A percentile compares a stretch with the other conserved stretches of the same genome.
These are phyloP conservation scores for Lagenidium giganteum DNA, from an alignment of 352 stramenopile species.

Conservation along the genomic window DNA sequence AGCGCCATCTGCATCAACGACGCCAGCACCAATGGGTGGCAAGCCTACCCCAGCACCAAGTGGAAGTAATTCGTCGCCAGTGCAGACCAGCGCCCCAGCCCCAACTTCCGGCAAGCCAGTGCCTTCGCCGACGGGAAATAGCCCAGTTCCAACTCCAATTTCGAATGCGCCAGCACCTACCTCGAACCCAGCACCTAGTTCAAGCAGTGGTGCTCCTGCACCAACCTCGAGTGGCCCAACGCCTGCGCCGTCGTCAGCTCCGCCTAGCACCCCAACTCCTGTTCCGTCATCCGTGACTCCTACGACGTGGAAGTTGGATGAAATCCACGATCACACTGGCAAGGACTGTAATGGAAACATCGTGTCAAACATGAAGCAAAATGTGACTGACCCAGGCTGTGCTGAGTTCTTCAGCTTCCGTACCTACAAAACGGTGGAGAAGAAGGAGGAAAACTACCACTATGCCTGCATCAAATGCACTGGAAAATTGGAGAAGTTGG, in stretches of 20 bases:
- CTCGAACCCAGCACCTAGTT: too few species aligned
- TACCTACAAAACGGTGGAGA: not conserved
- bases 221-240: not conserved
- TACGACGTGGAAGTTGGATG: constrained; percentile 5
- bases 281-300: not conserved
- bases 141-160: too few species aligned
- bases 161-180: too few species aligned
- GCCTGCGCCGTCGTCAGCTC: not conserved
- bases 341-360: not conserved
- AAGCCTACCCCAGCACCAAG: constrained; percentile 1
- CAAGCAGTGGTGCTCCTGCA: not conserved
- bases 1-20: too few species aligned
- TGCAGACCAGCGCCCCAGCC: constrained; percentile 4
- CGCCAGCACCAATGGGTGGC: not conserved
- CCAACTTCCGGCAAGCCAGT: constrained; percentile 9
- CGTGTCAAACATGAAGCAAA: not conserved
- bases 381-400: not conserved
- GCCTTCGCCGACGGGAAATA: too few species aligned
- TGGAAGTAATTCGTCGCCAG: too few species aligned
- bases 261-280: not conserved
- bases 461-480: not conserved
- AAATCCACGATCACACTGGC: too few species aligned
- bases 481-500: too few species aligned
- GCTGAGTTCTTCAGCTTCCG: not conserved
- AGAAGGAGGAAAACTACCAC: not conserved